These are phyloP conservation scores for Coemansia umbellata DNA, from an alignment of 192 early-diverging fungal species.

Conservation along the genomic window DNA sequence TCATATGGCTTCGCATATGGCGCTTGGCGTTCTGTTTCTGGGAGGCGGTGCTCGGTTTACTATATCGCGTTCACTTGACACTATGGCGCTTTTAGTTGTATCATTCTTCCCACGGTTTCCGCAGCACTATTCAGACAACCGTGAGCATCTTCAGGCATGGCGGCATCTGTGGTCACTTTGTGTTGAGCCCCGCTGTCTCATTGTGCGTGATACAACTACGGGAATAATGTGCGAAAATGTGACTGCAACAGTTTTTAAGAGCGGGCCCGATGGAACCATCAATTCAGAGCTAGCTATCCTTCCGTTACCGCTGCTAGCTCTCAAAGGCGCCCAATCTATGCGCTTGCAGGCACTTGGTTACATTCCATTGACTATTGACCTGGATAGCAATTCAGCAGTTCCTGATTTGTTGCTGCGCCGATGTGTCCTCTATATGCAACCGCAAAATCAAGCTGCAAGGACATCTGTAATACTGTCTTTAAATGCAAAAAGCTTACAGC, in stretches of 20 bases:
- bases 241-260: slow-evolving; percentile 1
- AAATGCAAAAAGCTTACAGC: neutral
- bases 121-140: slow-evolving; percentile 29
- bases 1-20: slow-evolving; percentile 48
- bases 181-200: slow-evolving; percentile 37
- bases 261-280: neutral
- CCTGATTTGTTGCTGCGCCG: neutral
- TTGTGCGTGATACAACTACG: slow-evolving; percentile 25
- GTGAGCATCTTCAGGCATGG: slow-evolving; percentile 50
- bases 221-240: slow-evolving; percentile 28
- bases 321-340: slow-evolving; percentile 4
- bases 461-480: neutral
- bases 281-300: neutral
- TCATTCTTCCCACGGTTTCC: slow-evolving; percentile 45
- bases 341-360: slow-evolving; percentile 25
- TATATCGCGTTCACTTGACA: slow-evolving; percentile 17
- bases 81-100: slow-evolving; percentile 34
- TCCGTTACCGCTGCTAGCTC: slow-evolving; percentile 16
- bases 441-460: neutral
- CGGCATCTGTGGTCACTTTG: slow-evolving; percentile 46
- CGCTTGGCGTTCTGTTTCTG: slow-evolving; percentile 39
- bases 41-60: slow-evolving; percentile 47
- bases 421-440: slow-evolving; percentile 35
- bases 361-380: slow-evolving; percentile 16
- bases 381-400: neutral